Conservation (phyloP, 495 filamentous ascomycete genomes). For the Tuber melanosporum region DNA sequence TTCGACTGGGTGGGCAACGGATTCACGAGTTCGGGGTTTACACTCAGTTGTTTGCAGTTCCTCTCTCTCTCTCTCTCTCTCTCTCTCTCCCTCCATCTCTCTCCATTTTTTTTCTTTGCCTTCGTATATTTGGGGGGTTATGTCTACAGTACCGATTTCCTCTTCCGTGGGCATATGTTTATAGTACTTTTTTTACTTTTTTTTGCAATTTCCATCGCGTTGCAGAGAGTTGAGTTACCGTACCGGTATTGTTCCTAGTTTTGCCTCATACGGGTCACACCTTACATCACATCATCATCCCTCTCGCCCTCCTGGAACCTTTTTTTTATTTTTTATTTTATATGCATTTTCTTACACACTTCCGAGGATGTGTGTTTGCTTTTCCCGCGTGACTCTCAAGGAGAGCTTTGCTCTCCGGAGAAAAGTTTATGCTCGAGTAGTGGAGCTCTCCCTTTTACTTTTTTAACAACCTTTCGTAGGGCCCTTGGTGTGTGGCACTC, state of each 20-base stretch:
- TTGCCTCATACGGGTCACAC: neutral
- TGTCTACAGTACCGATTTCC: neutral
- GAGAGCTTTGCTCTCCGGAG: slow-evolving; percentile 2
- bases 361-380: slow-evolving; percentile 18
- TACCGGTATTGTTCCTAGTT: neutral
- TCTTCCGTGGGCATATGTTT: slow-evolving; percentile 1
- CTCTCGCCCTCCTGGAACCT: neutral
- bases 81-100: neutral
- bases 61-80: neutral
- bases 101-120: neutral
- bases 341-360: slow-evolving; percentile 3
- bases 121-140: neutral
- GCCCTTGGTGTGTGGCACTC: neutral
- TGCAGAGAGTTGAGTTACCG: neutral
- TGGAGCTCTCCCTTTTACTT: neutral
- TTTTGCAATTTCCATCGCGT: neutral
- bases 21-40: neutral
- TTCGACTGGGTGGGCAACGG: neutral
- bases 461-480: neutral
- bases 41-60: neutral
- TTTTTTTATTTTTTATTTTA: slow-evolving; percentile 5
- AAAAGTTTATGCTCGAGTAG: neutral
- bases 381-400: slow-evolving; percentile 37
- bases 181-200: slow-evolving; percentile 9
- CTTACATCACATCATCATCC: slow-evolving; percentile 1